Conservation (phyloP, 2,329 filamentous ascomycete species). For the Helminthosporium solani region DNA sequence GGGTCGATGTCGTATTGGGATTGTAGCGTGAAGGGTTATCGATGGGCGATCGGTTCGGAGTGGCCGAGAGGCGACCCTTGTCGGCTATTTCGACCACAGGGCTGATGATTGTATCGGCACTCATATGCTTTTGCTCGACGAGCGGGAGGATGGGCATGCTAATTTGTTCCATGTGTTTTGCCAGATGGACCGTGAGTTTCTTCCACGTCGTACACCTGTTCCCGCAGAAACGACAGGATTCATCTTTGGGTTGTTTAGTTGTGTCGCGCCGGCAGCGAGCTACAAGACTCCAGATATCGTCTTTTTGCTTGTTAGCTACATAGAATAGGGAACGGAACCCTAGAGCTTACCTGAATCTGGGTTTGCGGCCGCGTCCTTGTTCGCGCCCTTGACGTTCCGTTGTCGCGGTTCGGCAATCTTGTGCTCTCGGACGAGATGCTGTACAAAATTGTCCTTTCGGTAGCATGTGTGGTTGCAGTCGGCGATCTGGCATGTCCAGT, state of each 20-base stretch:
- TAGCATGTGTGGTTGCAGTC: conserved; percentile 83
- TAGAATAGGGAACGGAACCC: neutral
- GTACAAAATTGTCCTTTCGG: conserved; percentile 87
- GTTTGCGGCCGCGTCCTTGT: conserved; percentile 29
- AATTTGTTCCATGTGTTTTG: conserved; percentile 92
- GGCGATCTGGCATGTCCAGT: conserved; percentile 81
- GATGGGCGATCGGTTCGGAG: conserved; percentile 29
- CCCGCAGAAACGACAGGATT: conserved; percentile 85
- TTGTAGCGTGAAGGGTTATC: conserved; percentile 36
- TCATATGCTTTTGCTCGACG: conserved; percentile 42
- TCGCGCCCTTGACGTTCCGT: conserved; percentile 60
- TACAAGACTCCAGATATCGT: conserved; percentile 74
- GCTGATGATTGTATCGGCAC: conserved; percentile 41
- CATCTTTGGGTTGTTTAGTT: conserved; percentile 63
- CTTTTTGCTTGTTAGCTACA: conserved; percentile 33
- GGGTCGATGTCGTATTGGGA: conserved; percentile 22
- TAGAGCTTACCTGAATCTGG: conserved; percentile 26
- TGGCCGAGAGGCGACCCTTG: conserved; percentile 32
- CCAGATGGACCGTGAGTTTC: conserved; percentile 88
- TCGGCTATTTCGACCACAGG: conserved; percentile 41
- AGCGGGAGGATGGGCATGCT: conserved; percentile 71
- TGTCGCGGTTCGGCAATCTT: conserved; percentile 80
- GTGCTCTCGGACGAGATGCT: conserved; percentile 89
- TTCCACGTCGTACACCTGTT: conserved; percentile 83
- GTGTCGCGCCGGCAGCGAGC: conserved; percentile 76